A percentile compares a stretch with the other conserved stretches of the same genome.
Conservation (phyloP, 2,329 filamentous ascomycete species). For the Neonectria sp. region DNA sequence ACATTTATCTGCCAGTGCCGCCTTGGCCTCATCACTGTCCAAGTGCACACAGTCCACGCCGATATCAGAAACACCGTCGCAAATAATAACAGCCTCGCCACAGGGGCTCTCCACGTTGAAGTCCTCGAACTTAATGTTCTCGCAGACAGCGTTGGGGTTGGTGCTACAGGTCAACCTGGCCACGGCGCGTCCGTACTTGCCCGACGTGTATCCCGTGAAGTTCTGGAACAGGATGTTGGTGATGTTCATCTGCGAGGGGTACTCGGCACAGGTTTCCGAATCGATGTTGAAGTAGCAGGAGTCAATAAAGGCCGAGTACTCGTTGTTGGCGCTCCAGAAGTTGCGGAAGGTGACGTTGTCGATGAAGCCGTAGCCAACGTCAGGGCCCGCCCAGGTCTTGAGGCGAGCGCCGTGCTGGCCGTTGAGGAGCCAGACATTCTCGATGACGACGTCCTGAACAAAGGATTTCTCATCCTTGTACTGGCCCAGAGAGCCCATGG, state of each 20-base stretch:
- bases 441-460: constrained; percentile 44
- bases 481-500: constrained; percentile 44
- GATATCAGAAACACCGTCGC: constrained; percentile 42
- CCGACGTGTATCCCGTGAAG: constrained; percentile 44
- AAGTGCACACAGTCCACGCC: constrained; percentile 41
- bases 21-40: constrained; percentile 35
- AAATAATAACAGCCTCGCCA: constrained; percentile 39
- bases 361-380: constrained; percentile 43
- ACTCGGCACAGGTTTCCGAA: constrained; percentile 33
- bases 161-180: constrained; percentile 41
- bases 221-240: constrained; percentile 46
- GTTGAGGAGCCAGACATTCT: constrained; percentile 47
- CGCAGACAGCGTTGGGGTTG: constrained; percentile 43
- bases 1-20: constrained; percentile 41
- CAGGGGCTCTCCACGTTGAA: constrained; percentile 43
- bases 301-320: constrained; percentile 44
- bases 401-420: constrained; percentile 43
- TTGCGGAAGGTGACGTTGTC: constrained; percentile 47
- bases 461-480: constrained; percentile 43
- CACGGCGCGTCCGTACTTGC: constrained; percentile 42
- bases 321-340: constrained; percentile 45
- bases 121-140: constrained; percentile 44
- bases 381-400: constrained; percentile 45
- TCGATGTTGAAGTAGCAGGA: constrained; percentile 47
- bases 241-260: constrained; percentile 45